These are phyloP conservation scores for Exutisphaerella laricina DNA, from an alignment of 2,329 filamentous ascomycete genomes.

Conservation along the genomic window DNA sequence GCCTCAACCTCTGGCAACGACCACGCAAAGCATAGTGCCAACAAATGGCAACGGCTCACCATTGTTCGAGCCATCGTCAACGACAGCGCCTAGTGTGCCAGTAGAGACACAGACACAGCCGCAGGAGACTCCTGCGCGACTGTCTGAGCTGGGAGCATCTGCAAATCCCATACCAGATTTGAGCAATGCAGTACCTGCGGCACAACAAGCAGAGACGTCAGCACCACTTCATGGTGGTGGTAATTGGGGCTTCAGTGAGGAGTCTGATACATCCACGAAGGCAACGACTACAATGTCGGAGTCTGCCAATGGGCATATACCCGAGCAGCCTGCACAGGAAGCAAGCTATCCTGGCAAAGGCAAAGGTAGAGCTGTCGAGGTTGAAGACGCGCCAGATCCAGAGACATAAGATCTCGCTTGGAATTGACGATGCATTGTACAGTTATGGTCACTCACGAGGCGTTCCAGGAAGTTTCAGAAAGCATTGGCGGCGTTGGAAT, in stretches of 20 bases:
- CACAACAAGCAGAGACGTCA: no score
- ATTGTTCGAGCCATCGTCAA: slow-evolving; percentile 23
- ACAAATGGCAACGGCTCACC: slow-evolving; percentile 28
- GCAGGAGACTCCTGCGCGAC: background rate
- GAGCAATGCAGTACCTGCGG: no score
- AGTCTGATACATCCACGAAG: background rate
- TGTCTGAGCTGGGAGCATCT: background rate
- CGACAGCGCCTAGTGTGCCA: slow-evolving; percentile 1
- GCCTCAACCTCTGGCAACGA: no score
- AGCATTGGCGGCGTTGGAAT: background rate
- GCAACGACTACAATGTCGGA: background rate
- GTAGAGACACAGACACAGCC: slow-evolving; percentile 5
- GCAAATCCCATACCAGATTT: background rate
- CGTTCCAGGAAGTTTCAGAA: background rate
- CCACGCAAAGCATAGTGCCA: slow-evolving; percentile 16
- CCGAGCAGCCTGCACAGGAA: slow-evolving; percentile 5
- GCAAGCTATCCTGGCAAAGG: slow-evolving; percentile 28
- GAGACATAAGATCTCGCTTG: slow-evolving; percentile 12
- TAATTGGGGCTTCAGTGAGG: slow-evolving; percentile 18
- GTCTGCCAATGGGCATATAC: background rate
- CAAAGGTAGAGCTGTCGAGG: slow-evolving; percentile 35
- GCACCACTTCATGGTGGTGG: background rate
- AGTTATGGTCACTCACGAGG: background rate
- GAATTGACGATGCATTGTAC: background rate
- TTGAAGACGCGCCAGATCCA: slow-evolving; percentile 36